Base-by-base conservation (phyloP, 2,329 filamentous ascomycete species). In the Tolypocladium capitatum region DNA sequence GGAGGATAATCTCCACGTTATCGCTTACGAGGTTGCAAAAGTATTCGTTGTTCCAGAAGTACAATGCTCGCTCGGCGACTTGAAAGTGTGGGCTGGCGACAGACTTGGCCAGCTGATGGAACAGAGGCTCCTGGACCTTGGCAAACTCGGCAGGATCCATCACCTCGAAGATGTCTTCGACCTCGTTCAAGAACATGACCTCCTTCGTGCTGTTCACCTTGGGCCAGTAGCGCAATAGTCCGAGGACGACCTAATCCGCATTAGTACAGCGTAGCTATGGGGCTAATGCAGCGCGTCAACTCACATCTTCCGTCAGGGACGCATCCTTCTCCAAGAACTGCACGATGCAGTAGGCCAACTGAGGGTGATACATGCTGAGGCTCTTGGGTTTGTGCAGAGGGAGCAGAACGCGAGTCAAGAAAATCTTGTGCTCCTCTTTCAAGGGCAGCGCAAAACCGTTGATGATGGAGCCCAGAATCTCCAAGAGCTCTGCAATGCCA, bases 1-100 rank as follows among this genome's bases (percentile, higher is more conserved):
- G 92, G 41, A 98, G 74, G 58, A 98, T 98, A 43, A 95, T 91
- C 61, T 97, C 91, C 48, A 98, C 92, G 60, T 98, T 98, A 69
- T 98, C 92, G 71, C 90, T 96, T 56, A 98, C 92, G 50, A 98
- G 75, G 62, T 97, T 98, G 74, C 92, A 98, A 70, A 98, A 98
- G 66, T 98, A 98, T 66, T 98, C 92, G 62, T 98, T 98, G 74
- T 98, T 98, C 92, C 92, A 98, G 72, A 98, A 98, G 70, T 98
- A 98, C 28, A 98, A 76, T 5, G 92, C 92, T 55, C 92, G 82
- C 70, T 98, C 92, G 18, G 92, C 92, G 49, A 98, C 92, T 73
- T 98, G 92, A 72, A 98, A 98, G 68, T 98, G 92, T 44, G 92
- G 92, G 63, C 92, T 98, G 45, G 92, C 91, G 38, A 98, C 92